Evolutionary conservation across 2,329 filamentous ascomycete genomes (phyloP), one percentile per base, ranked within the genome.

Genomic region (Botrytis byssoidea): DNA sequence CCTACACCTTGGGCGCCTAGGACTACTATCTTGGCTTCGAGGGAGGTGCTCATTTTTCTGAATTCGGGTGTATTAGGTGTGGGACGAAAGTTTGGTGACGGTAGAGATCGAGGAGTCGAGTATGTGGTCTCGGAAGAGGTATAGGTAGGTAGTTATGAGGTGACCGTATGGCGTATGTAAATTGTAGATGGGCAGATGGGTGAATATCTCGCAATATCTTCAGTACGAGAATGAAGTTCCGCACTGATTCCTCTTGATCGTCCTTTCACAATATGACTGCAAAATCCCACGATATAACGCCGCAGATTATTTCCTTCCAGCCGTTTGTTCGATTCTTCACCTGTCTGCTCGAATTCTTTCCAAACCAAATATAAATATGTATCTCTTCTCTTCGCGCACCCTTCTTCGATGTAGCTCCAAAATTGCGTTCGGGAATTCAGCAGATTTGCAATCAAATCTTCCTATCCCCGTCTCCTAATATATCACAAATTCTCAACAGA

Each of bases 21-120:
- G 74, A 95, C 91, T 78, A 95, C 92, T 75, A 95, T 93, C 83
- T 95, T 95, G 81, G 92, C 92, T 85, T 95, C 92, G 80, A 95
- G 89, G 64, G 91, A 72, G 48, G 74, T 46, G 44, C 61, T 35
- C 73, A 74, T 74, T 66, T 55, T 57, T 57, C 9, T 48, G 16
- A 3, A 12, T 57, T 42, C 16, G 35, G 18, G 9, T 12, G 16
- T n/a, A 22, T 22, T 22, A 59, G 51, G 16, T 22, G 25, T 29
- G 20, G 35, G 37, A 5, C 22, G 20, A 16, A 14, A 10, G 25
- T 44, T 68, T 46, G 14, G 3, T 4, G 25, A 22, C n/a, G 9
- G 4, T 18, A 6, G 35, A 22, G 63, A 18, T 46, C 18, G 14
- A 48, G 48, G 29, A 25, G 32, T 66, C 44, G 63, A 32, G 22